These are phyloP conservation scores for Lachancea sp. DNA, from an alignment of 805 yeast genomes.

Conservation along the genomic window DNA sequence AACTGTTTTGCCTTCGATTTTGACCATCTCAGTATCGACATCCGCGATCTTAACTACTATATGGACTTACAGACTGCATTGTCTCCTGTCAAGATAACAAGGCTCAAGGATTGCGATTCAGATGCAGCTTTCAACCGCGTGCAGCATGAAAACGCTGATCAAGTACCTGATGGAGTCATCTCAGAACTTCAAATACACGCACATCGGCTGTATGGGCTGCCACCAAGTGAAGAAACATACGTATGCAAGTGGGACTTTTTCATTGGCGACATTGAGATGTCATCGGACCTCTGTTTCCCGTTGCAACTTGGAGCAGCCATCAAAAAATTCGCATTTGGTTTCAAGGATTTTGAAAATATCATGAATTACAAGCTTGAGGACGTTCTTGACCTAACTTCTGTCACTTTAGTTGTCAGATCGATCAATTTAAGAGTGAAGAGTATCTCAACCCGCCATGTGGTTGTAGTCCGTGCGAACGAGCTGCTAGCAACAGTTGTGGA, in stretches of 20 bases:
- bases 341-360: conserved; percentile 69
- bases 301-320: conserved; percentile 39
- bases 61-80: conserved; percentile 84
- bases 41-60: conserved; percentile 84
- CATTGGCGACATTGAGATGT: conserved; percentile 50
- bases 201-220: conserved; percentile 88
- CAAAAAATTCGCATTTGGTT: conserved; percentile 53
- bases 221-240: conserved; percentile 83
- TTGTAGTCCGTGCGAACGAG: conserved; percentile 22
- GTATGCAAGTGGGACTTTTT: conserved; percentile 86
- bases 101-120: conserved; percentile 7
- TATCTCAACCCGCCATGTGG: conserved; percentile 21
- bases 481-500: conserved; percentile 51
- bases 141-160: not conserved
- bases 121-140: conserved; percentile 17
- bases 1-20: conserved; percentile 59
- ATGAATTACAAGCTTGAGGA: conserved; percentile 49
- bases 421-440: conserved; percentile 39
- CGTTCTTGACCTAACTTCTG: conserved; percentile 62
- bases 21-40: conserved; percentile 63
- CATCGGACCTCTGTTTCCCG: conserved; percentile 44
- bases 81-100: conserved; percentile 45
- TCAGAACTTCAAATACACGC: conserved; percentile 65
- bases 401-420: conserved; percentile 49
- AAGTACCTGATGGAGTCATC: conserved; percentile 16